Conservation (phyloP, 2,329 filamentous ascomycete species). For the Trichocomaceae sp. region DNA sequence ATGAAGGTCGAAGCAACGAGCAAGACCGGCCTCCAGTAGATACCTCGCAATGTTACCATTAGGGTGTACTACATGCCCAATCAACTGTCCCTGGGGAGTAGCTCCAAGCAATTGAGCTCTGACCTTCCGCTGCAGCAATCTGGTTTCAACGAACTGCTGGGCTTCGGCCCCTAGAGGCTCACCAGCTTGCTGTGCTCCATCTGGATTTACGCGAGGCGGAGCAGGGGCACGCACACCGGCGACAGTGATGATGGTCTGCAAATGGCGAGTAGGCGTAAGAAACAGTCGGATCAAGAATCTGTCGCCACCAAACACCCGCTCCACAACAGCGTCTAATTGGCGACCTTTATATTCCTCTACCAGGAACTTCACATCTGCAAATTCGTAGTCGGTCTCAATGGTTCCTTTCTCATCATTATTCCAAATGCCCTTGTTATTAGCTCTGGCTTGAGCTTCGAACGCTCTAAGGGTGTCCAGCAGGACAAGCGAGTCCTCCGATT, state of each 20-base stretch:
- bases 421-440: conserved; percentile 77
- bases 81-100: conserved; percentile 85
- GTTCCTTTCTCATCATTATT: conserved; percentile 53
- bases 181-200: conserved; percentile 71
- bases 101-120: conserved; percentile 76
- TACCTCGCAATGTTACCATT: conserved; percentile 90
- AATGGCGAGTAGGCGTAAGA: conserved; percentile 72
- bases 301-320: conserved; percentile 87
- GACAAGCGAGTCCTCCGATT: conserved; percentile 64
- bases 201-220: conserved; percentile 77
- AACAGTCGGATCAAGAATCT: conserved; percentile 78
- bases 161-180: conserved; percentile 90
- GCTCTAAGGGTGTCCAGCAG: conserved; percentile 71
- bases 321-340: conserved; percentile 76
- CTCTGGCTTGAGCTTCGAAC: conserved; percentile 70
- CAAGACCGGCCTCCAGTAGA: conserved; percentile 79
- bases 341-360: conserved; percentile 79
- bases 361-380: conserved; percentile 68
- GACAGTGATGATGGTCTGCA: conserved; percentile 80
- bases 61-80: conserved; percentile 80
- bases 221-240: conserved; percentile 84
- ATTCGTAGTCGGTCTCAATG: conserved; percentile 74
- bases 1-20: conserved; percentile 91
- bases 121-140: conserved; percentile 79
- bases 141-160: conserved; percentile 75